Evolutionary conservation across 805 yeast genomes (phyloP).

Genomic region (Candida nemodendra): DNA sequence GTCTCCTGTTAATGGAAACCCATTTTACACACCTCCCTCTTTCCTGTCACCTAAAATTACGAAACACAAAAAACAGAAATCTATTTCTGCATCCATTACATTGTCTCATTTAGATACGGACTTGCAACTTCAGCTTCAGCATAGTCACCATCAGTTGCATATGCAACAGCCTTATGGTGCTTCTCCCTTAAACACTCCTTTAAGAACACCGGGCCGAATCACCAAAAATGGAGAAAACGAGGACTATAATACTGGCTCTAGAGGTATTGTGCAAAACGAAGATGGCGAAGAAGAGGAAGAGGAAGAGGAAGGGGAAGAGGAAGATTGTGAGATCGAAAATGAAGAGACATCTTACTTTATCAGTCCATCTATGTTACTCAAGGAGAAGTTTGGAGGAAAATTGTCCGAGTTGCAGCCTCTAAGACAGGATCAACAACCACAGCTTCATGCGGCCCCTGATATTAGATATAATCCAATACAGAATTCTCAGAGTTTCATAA

Average conservation of each 20-base stretch:
- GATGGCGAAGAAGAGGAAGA: conserved; percentile 17
- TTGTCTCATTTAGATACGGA: conserved; percentile 33
- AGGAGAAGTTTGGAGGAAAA: conserved; percentile 31
- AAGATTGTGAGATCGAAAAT: conserved; percentile 9
- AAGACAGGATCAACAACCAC: not conserved
- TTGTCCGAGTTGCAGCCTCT: conserved; percentile 19
- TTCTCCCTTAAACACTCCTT: conserved; percentile 29
- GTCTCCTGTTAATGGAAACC: conserved; percentile 42
- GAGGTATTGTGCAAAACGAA: conserved; percentile 15
- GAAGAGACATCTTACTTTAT: conserved; percentile 19
- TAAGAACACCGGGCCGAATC: conserved; percentile 28
- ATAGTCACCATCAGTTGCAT: conserved; percentile 11
- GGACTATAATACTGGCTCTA: conserved; percentile 2
- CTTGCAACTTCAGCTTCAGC: conserved; percentile 25
- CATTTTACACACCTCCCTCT: conserved; percentile 47
- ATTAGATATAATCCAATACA: not conserved
- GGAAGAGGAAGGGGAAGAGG: conserved; percentile 12
- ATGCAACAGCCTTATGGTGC: conserved; percentile 9
- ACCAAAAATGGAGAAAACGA: conserved; percentile 8
- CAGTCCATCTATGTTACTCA: conserved; percentile 29
- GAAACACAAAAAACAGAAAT: conserved; percentile 32
- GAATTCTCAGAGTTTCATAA: conserved; percentile 15
- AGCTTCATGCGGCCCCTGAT: not conserved
- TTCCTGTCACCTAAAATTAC: conserved; percentile 42
- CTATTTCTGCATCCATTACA: conserved; percentile 31